Base-by-base conservation (phyloP, 2,329 filamentous ascomycete genomes). In the Aspergillus unguis region DNA sequence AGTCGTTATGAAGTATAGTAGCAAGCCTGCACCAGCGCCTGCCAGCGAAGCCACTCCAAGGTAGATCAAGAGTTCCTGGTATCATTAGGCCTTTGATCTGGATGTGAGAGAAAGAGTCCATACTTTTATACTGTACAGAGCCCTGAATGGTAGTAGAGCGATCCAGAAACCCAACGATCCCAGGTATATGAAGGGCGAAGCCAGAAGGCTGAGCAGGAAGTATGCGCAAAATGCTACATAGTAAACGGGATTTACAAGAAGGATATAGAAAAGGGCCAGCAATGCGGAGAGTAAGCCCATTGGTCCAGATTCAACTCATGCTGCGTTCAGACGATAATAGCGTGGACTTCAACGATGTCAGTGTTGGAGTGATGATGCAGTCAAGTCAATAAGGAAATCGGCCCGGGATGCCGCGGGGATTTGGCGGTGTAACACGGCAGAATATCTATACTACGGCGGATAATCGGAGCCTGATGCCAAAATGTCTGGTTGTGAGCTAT, bases 31-130 rank as follows among this genome's bases (percentile, higher is more conserved):
- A 8, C 82, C 46, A 48, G 85, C 71, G n/a, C 89, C 89, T 48
- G 90, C 77, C 17, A 88, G 69, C 31, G 82, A 78, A 6, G 88
- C 89, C 26, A 84, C 79, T 44, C 84, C 84, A 43, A 91, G 76
- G 62, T 79, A 86, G 63, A 80, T 78, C 49, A 70, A 68, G 23
- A 76, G 53, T 44, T 71, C 72, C 76, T 79, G 51, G 11, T 41
- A 41, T 9, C 7, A 35, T 47, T 40, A 47, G 44, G 27, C 23
- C 17, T 6, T 6, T 6, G n/a, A 6, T 45, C 33, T n/a, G 35
- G 5, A 10, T 27, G 8, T 7, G 6, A 11, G 23, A n/a, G 7
- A 6, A 46, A 41, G 27, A 45, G 43, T 23, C 40, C 66, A 44
- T 72, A 84, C 83, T 77, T 85, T 80, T 52, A 85, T 76, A 60